phyloP scores from a whole-genome alignment of 2,329 filamentous ascomycete genomes.

The Apiospora saccharicola region DNA sequence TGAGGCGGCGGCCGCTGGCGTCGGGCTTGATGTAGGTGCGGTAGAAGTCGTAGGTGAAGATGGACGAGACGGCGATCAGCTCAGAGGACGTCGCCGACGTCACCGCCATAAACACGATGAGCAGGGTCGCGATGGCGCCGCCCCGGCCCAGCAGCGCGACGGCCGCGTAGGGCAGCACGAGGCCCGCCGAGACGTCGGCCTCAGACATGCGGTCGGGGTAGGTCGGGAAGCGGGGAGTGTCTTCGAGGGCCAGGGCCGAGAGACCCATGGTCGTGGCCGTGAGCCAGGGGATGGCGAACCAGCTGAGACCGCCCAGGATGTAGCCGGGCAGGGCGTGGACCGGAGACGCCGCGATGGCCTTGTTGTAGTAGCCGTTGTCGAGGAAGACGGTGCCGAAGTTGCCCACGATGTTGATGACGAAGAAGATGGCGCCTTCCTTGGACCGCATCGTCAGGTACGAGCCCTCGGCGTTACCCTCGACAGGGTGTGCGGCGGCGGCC shows the following conservation, averaged over 20 bases:
- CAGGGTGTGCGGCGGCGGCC: conserved; percentile 74
- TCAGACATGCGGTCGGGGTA: conserved; percentile 75
- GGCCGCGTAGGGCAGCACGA: conserved; percentile 86
- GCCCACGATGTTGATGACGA: conserved; percentile 87
- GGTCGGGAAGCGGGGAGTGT: conserved; percentile 73
- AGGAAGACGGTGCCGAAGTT: conserved; percentile 88
- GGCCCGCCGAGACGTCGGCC: conserved; percentile 79
- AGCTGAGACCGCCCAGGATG: conserved; percentile 83
- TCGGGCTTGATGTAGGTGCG: conserved; percentile 84
- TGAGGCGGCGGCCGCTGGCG: conserved; percentile 78
- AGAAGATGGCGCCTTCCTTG: conserved; percentile 84
- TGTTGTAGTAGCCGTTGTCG: conserved; percentile 92
- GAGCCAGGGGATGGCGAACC: conserved; percentile 94
- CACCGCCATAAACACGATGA: conserved; percentile 91
- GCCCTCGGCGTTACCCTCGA: conserved; percentile 80
- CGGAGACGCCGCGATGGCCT: conserved; percentile 87
- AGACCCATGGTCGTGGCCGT: conserved; percentile 85
- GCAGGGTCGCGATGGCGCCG: conserved; percentile 78
- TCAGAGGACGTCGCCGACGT: conserved; percentile 85
- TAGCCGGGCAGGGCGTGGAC: conserved; percentile 89
- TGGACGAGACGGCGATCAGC: conserved; percentile 86
- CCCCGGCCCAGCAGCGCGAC: conserved; percentile 84
- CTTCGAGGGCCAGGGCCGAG: conserved; percentile 80
- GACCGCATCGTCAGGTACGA: conserved; percentile 89
- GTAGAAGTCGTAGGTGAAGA: conserved; percentile 89